phyloP scores from a whole-genome alignment of 2,329 filamentous ascomycete species.

The Aspergillus costaricaensis region DNA sequence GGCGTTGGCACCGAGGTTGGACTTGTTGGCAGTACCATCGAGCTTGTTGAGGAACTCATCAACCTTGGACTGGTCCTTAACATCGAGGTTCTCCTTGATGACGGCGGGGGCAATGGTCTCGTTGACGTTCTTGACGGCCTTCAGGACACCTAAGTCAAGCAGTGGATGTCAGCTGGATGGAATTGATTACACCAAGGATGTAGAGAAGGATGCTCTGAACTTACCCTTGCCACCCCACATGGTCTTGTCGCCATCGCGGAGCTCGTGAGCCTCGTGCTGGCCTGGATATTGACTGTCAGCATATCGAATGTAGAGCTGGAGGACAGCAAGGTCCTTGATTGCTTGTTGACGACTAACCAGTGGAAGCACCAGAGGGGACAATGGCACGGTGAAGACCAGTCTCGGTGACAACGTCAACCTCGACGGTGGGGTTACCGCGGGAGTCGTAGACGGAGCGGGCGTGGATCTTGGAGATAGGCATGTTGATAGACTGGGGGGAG shows the following conservation, averaged over 20 bases:
- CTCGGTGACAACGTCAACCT: constrained; percentile 96
- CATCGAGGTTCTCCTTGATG: constrained; percentile 79
- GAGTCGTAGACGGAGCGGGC: constrained; percentile 98
- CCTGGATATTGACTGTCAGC: constrained; percentile 53
- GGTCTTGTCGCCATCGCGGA: constrained; percentile 84
- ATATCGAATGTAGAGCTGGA: neutral
- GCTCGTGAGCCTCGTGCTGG: constrained; percentile 87
- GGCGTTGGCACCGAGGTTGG: constrained; percentile 83
- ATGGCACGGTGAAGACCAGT: constrained; percentile 96
- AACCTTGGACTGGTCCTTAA: constrained; percentile 81
- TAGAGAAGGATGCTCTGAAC: constrained; percentile 18
- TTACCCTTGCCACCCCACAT: constrained; percentile 83
- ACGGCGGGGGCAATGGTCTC: constrained; percentile 74
- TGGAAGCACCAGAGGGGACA: constrained; percentile 94
- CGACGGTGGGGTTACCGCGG: constrained; percentile 95
- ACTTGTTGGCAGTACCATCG: constrained; percentile 84
- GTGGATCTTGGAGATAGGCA: constrained; percentile 90
- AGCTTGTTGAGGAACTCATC: constrained; percentile 84
- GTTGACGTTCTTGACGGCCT: constrained; percentile 87
- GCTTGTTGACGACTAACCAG: constrained; percentile 62
- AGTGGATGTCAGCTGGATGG: constrained; percentile 7
- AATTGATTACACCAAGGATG: neutral
- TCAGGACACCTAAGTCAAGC: constrained; percentile 59
- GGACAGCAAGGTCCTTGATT: neutral
- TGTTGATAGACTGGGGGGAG: constrained; percentile 53